Evolutionary conservation across 2,329 filamentous ascomycete species (phyloP), one percentile per base, ranked within the genome.

Genomic region (Colletotrichum agaves): DNA sequence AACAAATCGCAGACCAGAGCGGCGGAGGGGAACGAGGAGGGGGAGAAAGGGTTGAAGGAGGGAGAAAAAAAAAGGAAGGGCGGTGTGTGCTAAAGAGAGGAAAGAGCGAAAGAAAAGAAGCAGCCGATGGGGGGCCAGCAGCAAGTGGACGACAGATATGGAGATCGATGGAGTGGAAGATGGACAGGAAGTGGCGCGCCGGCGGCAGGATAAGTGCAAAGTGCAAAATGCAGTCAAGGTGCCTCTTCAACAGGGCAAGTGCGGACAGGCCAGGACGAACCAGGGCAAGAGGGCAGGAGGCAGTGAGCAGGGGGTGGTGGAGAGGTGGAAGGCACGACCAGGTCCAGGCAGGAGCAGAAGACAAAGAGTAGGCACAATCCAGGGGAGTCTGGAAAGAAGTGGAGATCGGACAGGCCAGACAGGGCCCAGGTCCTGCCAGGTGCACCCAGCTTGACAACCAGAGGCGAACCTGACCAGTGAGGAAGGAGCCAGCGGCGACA

Each of bases 81-180:
- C 66, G 66, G 73, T 73, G 74, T 74, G 74, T 74, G 73, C 72
- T 74, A 72, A 69, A 70, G 71, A 75, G 70, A 74, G 64, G 71
- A 73, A 72, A 73, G 74, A 74, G 64, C 70, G 74, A 74, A 71
- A 73, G 73, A 70, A 27, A 70, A 27, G 27, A 27, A 71, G 69
- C 61, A 74, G 76, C 74, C 74, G 74, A 71, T 77, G 73, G 76
- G 74, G 74, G 73, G 72, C 55, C n/a, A 46, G 43, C 55, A 68
- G 66, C 62, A 50, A 69, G 49, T 69, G 66, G 63, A 69, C 62
- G 66, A 73, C 70, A 74, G 61, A 68, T 68, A 65, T 73, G 61
- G 73, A 77, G 73, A 77, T 73, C 75, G 73, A 73, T 73, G 75
- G 73, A 73, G 64, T 70, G 71, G 75, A 71, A 75, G 70, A 68